A percentile compares a stretch with the other conserved stretches of the same genome.
These are phyloP conservation scores for Voacanga thouarsii DNA, from an alignment of 257 asterid species.

Conservation along the genomic window DNA sequence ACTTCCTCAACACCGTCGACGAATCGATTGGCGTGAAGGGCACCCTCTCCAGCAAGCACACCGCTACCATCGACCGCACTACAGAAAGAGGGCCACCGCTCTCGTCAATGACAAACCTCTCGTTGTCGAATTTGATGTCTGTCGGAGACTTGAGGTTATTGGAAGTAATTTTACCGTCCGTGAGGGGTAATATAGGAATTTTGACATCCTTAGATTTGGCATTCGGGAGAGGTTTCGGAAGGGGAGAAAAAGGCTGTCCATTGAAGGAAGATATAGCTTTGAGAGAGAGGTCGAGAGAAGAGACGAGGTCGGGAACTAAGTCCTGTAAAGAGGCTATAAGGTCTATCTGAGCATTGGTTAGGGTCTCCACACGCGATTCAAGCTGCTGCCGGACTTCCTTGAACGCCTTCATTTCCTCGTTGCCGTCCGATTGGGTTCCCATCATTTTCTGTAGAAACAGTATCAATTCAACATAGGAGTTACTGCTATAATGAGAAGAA, in stretches of 20 bases:
- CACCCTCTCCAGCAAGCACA: slow-evolving; percentile 74
- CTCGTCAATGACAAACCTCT: slow-evolving; percentile 53
- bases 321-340: slow-evolving; percentile 78
- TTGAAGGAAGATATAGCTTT: slow-evolving; percentile 58
- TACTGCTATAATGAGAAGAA: neutral
- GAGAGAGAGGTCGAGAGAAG: slow-evolving; percentile 85
- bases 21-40: slow-evolving; percentile 81
- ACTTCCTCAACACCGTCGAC: slow-evolving; percentile 69
- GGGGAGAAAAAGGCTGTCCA: slow-evolving; percentile 60
- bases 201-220: slow-evolving; percentile 33
- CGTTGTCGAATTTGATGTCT: slow-evolving; percentile 37
- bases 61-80: slow-evolving; percentile 89
- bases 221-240: slow-evolving; percentile 60
- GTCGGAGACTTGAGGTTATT: slow-evolving; percentile 21
- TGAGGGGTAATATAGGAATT: slow-evolving; percentile 36
- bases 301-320: slow-evolving; percentile 80
- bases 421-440: slow-evolving; percentile 56
- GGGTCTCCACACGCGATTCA: slow-evolving; percentile 67
- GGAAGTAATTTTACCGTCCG: slow-evolving; percentile 23
- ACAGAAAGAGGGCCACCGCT: slow-evolving; percentile 65
- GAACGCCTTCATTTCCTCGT: slow-evolving; percentile 41
- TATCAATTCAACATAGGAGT: neutral
- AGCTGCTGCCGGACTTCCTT: slow-evolving; percentile 65
- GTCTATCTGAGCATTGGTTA: slow-evolving; percentile 65
- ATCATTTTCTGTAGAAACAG: slow-evolving; percentile 11